phyloP scores from a whole-genome alignment of 2,329 filamentous ascomycete species.

The Rhynchosporium secalis region DNA sequence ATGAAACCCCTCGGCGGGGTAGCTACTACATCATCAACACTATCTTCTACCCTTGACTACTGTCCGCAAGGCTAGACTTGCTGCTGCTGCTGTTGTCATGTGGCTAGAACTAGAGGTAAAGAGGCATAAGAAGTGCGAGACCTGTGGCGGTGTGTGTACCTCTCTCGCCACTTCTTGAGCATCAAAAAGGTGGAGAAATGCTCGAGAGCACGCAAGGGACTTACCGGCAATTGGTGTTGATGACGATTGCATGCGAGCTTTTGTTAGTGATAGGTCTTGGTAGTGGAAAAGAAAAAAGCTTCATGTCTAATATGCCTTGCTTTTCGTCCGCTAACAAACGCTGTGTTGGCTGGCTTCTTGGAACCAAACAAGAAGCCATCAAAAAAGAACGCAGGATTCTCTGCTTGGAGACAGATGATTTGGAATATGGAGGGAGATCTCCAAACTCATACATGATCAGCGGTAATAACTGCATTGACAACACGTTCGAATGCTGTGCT shows the following conservation, averaged over 20 bases:
- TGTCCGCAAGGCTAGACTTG: too few relatives aligned
- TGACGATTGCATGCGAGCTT: neutral
- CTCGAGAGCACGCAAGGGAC: neutral
- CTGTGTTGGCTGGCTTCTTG: too few relatives aligned
- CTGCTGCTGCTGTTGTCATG: neutral
- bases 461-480: too few relatives aligned
- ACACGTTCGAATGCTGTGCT: too few relatives aligned
- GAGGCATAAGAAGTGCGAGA: neutral
- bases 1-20: conserved; percentile 6
- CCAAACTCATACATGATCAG: neutral
- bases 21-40: conserved; percentile 32
- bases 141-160: neutral
- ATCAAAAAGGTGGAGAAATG: neutral
- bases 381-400: neutral
- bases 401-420: neutral
- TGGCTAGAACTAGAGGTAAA: conserved; percentile 1
- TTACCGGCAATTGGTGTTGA: neutral
- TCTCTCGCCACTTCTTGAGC: neutral
- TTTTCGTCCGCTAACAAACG: too few relatives aligned
- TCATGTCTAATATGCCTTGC: neutral
- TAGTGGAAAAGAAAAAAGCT: neutral
- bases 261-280: neutral
- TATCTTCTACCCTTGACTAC: conserved; percentile 1
- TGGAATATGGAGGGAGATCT: neutral
- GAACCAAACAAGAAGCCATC: too few relatives aligned